Conservation (phyloP, 2,329 filamentous ascomycete species). For the Trichocomaceae sp. region DNA sequence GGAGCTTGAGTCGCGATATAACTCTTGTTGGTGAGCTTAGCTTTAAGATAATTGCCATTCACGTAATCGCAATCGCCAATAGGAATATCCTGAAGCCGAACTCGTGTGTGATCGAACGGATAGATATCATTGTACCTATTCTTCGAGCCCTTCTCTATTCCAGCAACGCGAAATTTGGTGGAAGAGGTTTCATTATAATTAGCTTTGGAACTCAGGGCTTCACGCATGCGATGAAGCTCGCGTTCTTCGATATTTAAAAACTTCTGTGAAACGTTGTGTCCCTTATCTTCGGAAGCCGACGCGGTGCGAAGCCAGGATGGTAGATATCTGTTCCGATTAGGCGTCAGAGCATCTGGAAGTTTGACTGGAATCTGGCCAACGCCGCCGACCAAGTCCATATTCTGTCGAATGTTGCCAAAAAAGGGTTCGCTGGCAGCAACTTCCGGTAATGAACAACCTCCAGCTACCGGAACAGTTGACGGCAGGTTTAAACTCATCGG, state of each 20-base stretch:
- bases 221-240: slow-evolving; percentile 88
- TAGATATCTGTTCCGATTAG: slow-evolving; percentile 47
- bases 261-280: slow-evolving; percentile 71
- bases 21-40: slow-evolving; percentile 74
- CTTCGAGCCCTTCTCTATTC: slow-evolving; percentile 89
- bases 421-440: slow-evolving; percentile 73
- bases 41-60: slow-evolving; percentile 82
- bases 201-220: slow-evolving; percentile 60
- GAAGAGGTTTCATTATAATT: slow-evolving; percentile 45
- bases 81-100: slow-evolving; percentile 64
- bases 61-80: slow-evolving; percentile 80
- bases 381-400: slow-evolving; percentile 88
- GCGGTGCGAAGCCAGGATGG: slow-evolving; percentile 73
- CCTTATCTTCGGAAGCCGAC: slow-evolving; percentile 60
- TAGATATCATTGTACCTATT: slow-evolving; percentile 98
- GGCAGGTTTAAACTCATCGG: slow-evolving; percentile 48
- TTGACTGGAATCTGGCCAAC: slow-evolving; percentile 71
- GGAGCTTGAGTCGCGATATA: slow-evolving; percentile 97
- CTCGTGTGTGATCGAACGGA: slow-evolving; percentile 88
- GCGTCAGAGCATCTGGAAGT: slow-evolving; percentile 48
- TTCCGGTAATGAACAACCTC: slow-evolving; percentile 74
- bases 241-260: slow-evolving; percentile 78
- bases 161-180: slow-evolving; percentile 65
- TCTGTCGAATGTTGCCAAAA: slow-evolving; percentile 92
- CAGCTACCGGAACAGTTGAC: slow-evolving; percentile 69